A percentile compares a stretch with the other conserved stretches of the same genome.
Evolutionary conservation across 73 alveolate genomes (phyloP).

Genomic region (Paramecium tetraurelia): DNA sequence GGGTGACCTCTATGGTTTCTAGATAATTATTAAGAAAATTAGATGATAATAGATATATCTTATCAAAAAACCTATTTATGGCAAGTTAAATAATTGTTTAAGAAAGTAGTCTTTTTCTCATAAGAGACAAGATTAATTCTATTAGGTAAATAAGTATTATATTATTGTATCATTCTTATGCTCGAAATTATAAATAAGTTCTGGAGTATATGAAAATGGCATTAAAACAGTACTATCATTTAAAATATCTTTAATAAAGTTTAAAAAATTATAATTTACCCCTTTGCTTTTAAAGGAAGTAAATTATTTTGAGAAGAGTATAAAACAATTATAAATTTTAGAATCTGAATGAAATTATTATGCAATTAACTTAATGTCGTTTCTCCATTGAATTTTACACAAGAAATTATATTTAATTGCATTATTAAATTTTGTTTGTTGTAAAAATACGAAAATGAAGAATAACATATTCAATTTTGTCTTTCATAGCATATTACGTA

Average conservation of each 20-base stretch:
- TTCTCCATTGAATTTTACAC: not conserved
- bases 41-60: not conserved
- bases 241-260: not conserved
- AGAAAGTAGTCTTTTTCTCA: not conserved
- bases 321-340: not conserved
- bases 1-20: not conserved
- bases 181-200: not conserved
- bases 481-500: slow-evolving; percentile 22
- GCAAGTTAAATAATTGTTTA: not conserved
- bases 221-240: not conserved
- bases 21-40: not conserved
- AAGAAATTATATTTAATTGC: too few species aligned
- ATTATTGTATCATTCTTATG: not conserved
- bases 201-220: not conserved
- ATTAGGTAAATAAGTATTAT: not conserved
- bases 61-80: not conserved
- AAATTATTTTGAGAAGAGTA: not conserved
- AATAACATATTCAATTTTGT: not conserved
- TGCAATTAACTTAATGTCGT: not conserved
- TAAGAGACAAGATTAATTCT: not conserved
- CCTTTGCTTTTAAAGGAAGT: not conserved
- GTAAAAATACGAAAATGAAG: not conserved
- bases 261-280: not conserved
- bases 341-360: not conserved
- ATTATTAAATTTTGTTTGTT: too few species aligned